Conservation (phyloP, 345 rosid species). For the Eucalyptus cloeziana region DNA sequence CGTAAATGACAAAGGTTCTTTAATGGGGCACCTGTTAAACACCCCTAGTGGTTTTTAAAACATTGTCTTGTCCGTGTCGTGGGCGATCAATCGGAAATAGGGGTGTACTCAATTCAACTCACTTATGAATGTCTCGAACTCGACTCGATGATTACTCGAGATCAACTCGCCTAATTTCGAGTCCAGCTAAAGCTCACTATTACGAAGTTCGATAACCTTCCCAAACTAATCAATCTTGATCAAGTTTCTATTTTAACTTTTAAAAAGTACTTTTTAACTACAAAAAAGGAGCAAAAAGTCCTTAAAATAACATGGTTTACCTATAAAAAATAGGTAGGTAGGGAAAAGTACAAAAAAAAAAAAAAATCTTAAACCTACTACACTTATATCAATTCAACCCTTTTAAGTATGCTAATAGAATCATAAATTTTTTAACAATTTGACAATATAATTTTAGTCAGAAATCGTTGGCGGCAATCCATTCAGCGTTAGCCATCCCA, state of each 20-base stretch:
- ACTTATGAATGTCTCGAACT: neutral
- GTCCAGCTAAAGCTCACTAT: neutral
- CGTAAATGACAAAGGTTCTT: neutral
- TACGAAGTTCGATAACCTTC: neutral
- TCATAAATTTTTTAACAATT: no score
- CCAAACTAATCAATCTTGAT: neutral
- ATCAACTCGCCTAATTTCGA: neutral
- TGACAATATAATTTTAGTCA: no score
- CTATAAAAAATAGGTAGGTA: neutral
- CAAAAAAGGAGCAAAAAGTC: neutral
- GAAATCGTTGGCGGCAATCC: no score
- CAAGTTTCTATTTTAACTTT: neutral
- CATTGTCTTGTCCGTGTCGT: neutral
- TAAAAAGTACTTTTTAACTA: neutral
- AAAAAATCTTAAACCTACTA: no score
- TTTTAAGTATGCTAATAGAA: no score
- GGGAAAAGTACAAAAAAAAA: no score
- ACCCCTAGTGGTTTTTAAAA: neutral
- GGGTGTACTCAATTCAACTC: accelerated
- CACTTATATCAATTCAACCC: no score
- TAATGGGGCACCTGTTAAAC: neutral
- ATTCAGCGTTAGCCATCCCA: no score
- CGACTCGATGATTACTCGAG: neutral
- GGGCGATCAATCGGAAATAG: neutral
- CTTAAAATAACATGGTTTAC: neutral